Evolutionary conservation across 352 stramenopile genomes (phyloP), one percentile per base, ranked within the genome.

Genomic region (Globisporangium paddicum): DNA sequence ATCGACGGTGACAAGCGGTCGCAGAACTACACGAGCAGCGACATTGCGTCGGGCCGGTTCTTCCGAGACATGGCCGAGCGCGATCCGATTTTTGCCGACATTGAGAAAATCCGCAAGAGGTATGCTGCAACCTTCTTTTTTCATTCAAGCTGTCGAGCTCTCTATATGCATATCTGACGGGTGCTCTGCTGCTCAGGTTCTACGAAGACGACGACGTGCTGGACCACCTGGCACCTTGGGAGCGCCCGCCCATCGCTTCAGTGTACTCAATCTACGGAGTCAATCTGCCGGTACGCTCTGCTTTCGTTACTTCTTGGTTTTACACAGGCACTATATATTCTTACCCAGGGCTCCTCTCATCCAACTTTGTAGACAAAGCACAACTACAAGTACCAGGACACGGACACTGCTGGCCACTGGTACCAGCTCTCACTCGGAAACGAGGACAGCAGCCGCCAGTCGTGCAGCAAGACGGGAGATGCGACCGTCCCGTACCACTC

Each of bases 191-290:
- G 8, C 26, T 16, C 35, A 81, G 72, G 7, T 93, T 90, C 58
- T 91, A 90, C 62, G 70, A 71, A 18, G 46, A 89, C 21, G 83
- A 93, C 62, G 61, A 77, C 11, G 71, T 93, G 9, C 37, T 93
- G 0, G 71, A 93, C 37, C 65, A 75, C 18, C 73, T 77, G 16
- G 69, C 66, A 34, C 77, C 83, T 0, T 91, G 79, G 79, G 66
- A 82, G 7, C 77, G 83, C 19, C 83, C 83, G 14, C 83, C 81
- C 0, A 91, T 93, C 52, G 73, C 72, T 41, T 78, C 67, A 0
- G 79, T 93, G n/a, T 91, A 91, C 55, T 70, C 75, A 23, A 72
- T 90, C 37, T 93, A 93, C 56, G 83, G 83, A 47, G 74, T 87
- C 46, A 89, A 89, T n/a, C 64, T 90, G 23, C 75, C 77, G 65